These are phyloP conservation scores for Haematococcus sp. DNA, from an alignment of 139 green algal species.

Conservation along the genomic window DNA sequence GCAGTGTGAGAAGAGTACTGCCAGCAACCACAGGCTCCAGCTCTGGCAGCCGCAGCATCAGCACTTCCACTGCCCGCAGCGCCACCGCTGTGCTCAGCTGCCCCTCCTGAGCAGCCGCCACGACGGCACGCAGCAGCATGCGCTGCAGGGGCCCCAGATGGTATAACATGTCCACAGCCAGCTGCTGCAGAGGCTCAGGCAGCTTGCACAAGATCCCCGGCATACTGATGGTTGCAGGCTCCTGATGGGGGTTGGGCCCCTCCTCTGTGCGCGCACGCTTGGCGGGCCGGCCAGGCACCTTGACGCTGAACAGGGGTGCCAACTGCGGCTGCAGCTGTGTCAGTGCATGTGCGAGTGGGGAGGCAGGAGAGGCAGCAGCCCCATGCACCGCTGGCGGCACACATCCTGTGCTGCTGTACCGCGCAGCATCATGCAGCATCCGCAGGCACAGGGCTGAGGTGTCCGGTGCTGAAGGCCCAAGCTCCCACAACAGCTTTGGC, in stretches of 20 bases:
- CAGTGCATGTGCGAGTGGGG: not conserved
- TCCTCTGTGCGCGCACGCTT: not conserved
- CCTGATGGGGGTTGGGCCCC: not conserved
- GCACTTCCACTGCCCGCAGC: slow-evolving; percentile 2
- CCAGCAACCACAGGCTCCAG: not conserved
- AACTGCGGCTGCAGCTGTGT: slow-evolving; percentile 37
- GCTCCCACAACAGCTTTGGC: slow-evolving; percentile 51
- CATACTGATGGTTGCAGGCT: slow-evolving; percentile 6
- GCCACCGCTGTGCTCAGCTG: not conserved
- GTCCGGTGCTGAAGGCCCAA: slow-evolving; percentile 18
- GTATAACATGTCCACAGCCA: slow-evolving; percentile 37
- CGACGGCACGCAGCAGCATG: not conserved
- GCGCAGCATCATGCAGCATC: slow-evolving; percentile 36
- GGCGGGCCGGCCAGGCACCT: slow-evolving; percentile 19
- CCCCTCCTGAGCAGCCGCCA: not conserved
- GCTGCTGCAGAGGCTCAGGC: not conserved
- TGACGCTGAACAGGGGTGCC: slow-evolving; percentile 30
- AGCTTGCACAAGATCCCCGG: slow-evolving; percentile 19
- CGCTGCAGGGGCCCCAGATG: slow-evolving; percentile 14
- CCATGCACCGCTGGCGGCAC: slow-evolving; percentile 8
- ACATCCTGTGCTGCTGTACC: slow-evolving; percentile 23
- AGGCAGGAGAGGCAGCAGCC: slow-evolving; percentile 11
- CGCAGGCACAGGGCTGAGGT: slow-evolving; percentile 24
- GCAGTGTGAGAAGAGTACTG: slow-evolving; percentile 5
- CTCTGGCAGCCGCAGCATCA: not conserved